phyloP scores from a whole-genome alignment of 257 asterid species.

The Ajuga chamaepitys region DNA sequence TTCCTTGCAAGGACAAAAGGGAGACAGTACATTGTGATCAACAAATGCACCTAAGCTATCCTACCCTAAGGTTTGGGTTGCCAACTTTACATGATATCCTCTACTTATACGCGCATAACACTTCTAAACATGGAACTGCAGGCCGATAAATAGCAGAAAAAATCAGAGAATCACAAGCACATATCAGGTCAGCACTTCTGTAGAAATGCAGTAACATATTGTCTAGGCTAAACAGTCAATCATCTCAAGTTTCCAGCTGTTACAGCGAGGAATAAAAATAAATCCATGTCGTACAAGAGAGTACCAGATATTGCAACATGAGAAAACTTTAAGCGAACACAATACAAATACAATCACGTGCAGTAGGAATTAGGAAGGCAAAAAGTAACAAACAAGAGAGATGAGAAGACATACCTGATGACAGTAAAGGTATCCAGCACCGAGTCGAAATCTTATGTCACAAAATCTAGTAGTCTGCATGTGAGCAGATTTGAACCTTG shows the following conservation, averaged over 20 bases:
- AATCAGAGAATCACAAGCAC: too few species aligned
- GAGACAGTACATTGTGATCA: too few species aligned
- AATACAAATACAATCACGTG: neutral
- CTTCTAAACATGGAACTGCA: too few species aligned
- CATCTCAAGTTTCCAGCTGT: neutral
- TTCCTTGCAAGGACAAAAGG: too few species aligned
- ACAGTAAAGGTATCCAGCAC: conserved; percentile 85
- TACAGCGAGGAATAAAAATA: too few species aligned
- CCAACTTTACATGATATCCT: too few species aligned
- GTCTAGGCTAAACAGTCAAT: neutral
- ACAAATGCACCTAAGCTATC: too few species aligned
- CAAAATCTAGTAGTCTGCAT: conserved; percentile 73
- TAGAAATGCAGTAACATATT: too few species aligned
- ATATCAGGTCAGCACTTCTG: too few species aligned
- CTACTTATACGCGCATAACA: too few species aligned
- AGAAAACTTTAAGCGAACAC: neutral
- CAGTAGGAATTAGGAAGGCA: neutral
- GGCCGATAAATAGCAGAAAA: too few species aligned
- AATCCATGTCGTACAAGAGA: neutral
- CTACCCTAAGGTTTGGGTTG: too few species aligned
- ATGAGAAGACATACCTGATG: conserved; percentile 57
- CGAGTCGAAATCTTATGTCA: conserved; percentile 66
- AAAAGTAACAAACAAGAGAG: neutral
- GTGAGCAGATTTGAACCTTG: conserved; percentile 44
- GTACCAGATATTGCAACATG: neutral